Evolutionary conservation across 2,329 filamentous ascomycete species (phyloP).

Genomic region (Colletotrichum euphorbiae): DNA sequence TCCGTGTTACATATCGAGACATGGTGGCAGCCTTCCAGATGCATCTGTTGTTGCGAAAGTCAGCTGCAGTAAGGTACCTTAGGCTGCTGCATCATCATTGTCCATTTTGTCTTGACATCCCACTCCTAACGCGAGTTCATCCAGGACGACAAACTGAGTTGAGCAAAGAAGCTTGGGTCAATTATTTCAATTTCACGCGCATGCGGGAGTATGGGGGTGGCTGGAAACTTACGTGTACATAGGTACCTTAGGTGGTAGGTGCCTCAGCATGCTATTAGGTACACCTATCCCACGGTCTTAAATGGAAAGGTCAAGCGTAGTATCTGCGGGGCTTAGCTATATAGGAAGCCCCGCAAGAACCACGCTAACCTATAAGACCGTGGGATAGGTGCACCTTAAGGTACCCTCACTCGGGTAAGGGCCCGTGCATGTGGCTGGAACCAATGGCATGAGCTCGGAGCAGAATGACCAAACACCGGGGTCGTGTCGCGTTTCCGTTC

Average conservation of each 20-base stretch:
- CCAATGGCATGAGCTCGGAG: constrained; percentile 21
- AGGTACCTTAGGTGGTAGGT: too few species aligned
- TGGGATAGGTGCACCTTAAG: too few species aligned
- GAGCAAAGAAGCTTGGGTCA: constrained; percentile 27
- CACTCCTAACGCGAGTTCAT: too few species aligned
- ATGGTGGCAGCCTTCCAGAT: background rate
- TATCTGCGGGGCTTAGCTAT: too few species aligned
- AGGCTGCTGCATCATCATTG: background rate
- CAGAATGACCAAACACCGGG: constrained; percentile 16
- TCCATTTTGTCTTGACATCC: too few species aligned
- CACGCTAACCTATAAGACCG: too few species aligned
- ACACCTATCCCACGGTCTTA: too few species aligned
- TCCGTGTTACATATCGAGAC: background rate
- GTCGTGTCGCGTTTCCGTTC: background rate
- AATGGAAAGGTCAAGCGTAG: too few species aligned
- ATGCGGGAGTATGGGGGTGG: constrained; percentile 35
- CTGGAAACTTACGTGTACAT: constrained; percentile 1
- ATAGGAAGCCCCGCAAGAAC: too few species aligned
- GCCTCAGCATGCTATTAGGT: too few species aligned
- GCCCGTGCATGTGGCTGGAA: constrained; percentile 21
- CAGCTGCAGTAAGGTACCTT: background rate
- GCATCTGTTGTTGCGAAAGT: background rate
- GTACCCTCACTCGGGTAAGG: background rate
- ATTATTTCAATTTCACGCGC: background rate
- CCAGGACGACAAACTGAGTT: too few species aligned